Percentiles rank a stretch among this genome's conserved stretches.
These are phyloP conservation scores for Chlorella sp. DNA, from an alignment of 139 green algal species.

Conservation along the genomic window DNA sequence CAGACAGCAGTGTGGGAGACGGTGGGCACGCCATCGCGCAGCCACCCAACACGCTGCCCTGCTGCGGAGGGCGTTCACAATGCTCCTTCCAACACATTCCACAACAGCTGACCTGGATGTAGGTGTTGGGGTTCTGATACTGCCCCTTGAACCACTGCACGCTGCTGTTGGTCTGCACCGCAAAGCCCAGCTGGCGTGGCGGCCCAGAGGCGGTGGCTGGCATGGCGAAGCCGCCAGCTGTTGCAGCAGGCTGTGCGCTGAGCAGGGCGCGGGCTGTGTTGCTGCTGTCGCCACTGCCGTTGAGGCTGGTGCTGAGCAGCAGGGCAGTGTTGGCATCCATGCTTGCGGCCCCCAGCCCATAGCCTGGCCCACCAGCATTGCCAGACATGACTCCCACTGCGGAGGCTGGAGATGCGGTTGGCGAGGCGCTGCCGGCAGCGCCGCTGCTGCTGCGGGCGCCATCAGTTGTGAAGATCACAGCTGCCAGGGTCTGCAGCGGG, in stretches of 20 bases:
- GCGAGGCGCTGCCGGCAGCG: background rate
- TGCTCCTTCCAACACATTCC: too few relatives aligned
- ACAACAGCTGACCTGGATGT: conserved; percentile 47
- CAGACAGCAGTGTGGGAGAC: too few relatives aligned
- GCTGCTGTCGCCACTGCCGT: background rate
- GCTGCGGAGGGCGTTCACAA: too few relatives aligned
- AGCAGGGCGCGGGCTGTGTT: background rate
- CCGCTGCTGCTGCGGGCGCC: background rate
- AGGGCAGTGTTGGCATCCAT: too few relatives aligned
- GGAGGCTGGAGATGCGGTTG: background rate
- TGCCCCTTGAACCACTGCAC: conserved; percentile 69
- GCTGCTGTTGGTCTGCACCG: conserved; percentile 73
- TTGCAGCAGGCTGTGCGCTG: background rate
- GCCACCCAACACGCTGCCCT: too few relatives aligned
- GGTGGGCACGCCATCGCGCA: too few relatives aligned
- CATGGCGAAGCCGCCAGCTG: background rate
- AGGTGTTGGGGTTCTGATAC: conserved; percentile 71
- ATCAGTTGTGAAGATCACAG: conserved; percentile 54
- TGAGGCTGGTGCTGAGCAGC: background rate
- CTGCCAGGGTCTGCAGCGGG: conserved; percentile 18
- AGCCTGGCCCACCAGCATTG: background rate
- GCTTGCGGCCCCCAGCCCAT: too few relatives aligned
- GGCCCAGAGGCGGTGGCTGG: background rate
- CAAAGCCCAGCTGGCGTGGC: conserved; percentile 48
- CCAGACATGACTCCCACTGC: background rate